These are phyloP conservation scores for Polytrichum commune DNA, from an alignment of 225 moss, liverwort and hornwort species.

Conservation along the genomic window DNA sequence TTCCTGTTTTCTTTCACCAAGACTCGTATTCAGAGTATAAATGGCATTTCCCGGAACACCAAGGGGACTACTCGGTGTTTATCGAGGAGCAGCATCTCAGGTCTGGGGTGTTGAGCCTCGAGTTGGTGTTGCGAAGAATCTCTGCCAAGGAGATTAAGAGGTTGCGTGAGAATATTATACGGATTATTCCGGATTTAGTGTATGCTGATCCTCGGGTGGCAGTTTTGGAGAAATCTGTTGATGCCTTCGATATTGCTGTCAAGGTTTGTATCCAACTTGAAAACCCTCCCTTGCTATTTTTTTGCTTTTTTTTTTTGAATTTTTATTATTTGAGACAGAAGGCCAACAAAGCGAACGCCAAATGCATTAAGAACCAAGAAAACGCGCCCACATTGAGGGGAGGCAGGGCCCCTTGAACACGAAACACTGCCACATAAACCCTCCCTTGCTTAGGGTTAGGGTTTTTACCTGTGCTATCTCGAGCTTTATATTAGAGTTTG, in stretches of 20 bases:
- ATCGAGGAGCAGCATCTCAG: constrained; percentile 33
- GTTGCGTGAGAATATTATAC: constrained; percentile 30
- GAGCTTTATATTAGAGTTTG: too few species aligned
- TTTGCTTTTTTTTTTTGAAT: too few species aligned
- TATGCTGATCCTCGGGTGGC: constrained; percentile 43
- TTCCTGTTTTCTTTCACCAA: constrained; percentile 52
- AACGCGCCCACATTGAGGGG: too few species aligned
- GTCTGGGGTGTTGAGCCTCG: constrained; percentile 19
- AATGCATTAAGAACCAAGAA: too few species aligned
- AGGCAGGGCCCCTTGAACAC: too few species aligned
- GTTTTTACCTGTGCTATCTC: too few species aligned
- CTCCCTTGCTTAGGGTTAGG: too few species aligned
- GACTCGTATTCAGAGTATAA: constrained; percentile 40
- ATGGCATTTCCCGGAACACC: constrained; percentile 45
- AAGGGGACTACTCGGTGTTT: constrained; percentile 32
- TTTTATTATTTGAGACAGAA: too few species aligned
- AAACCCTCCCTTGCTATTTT: too few species aligned
- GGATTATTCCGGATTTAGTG: constrained; percentile 34
- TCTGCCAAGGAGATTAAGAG: constrained; percentile 2
- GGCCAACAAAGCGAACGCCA: too few species aligned
- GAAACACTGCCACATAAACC: too few species aligned
- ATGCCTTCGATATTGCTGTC: constrained; percentile 48
- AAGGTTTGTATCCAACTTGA: constrained; percentile 15
- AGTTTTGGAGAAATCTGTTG: constrained; percentile 14
- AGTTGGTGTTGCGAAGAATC: constrained; percentile 22